These are phyloP conservation scores for Suhomyces terraborum DNA, from an alignment of 1,139 yeast species.

Conservation along the genomic window DNA sequence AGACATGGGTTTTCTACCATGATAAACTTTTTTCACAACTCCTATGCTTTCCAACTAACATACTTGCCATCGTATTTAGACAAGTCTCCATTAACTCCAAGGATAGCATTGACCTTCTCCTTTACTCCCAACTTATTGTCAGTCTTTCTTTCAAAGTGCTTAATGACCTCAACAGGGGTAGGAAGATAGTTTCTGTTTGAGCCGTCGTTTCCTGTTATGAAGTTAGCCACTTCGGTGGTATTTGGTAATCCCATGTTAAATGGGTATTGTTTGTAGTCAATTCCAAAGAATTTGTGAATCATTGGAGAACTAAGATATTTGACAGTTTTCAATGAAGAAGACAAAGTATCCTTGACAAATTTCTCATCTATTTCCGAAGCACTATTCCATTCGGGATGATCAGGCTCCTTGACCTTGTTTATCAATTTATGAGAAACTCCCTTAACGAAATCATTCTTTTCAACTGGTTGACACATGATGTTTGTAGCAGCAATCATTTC, in stretches of 20 bases:
- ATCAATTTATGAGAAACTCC: conserved; percentile 77
- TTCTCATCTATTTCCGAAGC: conserved; percentile 25
- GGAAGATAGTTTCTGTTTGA: conserved; percentile 66
- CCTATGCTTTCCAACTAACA: conserved; percentile 56
- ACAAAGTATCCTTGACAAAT: conserved; percentile 25
- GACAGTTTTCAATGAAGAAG: conserved; percentile 29
- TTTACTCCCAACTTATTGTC: conserved; percentile 64
- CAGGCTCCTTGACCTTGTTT: conserved; percentile 57
- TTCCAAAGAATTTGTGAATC: conserved; percentile 48
- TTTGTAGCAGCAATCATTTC: conserved; percentile 81
- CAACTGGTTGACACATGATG: conserved; percentile 60
- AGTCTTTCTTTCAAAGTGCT: conserved; percentile 55
- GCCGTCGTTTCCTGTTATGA: conserved; percentile 65
- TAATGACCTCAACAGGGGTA: conserved; percentile 63
- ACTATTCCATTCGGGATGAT: conserved; percentile 52
- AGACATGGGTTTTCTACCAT: conserved; percentile 1
- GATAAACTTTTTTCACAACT: neutral
- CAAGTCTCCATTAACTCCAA: conserved; percentile 63
- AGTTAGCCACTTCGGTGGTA: conserved; percentile 57
- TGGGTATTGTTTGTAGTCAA: conserved; percentile 67
- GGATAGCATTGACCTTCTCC: conserved; percentile 54
- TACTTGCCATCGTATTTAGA: conserved; percentile 58
- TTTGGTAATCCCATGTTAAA: conserved; percentile 80
- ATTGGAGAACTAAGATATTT: conserved; percentile 38
- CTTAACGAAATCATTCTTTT: conserved; percentile 64